Evolutionary conservation across 1,284 basidiomycete species (phyloP).

Genomic region (Naganishia cerealis): DNA sequence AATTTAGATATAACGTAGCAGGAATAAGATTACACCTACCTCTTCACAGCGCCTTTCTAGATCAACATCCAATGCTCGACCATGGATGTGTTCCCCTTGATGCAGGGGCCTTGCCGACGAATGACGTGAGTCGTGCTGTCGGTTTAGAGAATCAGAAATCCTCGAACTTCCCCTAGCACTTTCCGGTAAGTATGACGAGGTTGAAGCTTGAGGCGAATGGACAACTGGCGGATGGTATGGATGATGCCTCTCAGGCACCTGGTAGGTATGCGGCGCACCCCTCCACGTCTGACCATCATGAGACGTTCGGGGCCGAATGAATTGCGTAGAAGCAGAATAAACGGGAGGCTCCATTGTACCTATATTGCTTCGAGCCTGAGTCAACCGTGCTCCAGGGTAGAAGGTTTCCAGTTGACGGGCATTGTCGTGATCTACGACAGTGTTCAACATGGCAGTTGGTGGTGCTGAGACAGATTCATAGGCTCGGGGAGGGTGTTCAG

Average conservation of each 20-base stretch:
- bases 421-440: not conserved
- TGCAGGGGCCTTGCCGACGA: not conserved
- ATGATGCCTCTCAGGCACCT: not conserved
- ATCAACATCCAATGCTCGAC: not conserved
- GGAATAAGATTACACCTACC: not conserved
- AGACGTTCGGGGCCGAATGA: not conserved
- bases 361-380: not conserved
- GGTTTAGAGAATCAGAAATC: not conserved
- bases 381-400: not conserved
- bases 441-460: not conserved
- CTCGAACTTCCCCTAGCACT: not conserved
- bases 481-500: not conserved
- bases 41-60: slow-evolving; percentile 15
- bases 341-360: not conserved
- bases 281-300: not conserved
- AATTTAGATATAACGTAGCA: not conserved
- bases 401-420: not conserved
- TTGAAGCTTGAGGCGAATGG: not conserved
- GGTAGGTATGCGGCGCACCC: not conserved
- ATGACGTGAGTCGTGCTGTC: not conserved
- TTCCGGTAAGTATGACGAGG: not conserved
- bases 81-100: not conserved
- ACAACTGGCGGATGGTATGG: not conserved
- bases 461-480: slow-evolving; percentile 9
- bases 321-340: too few relatives aligned